Base-by-base conservation (phyloP, 768 basidiomycete genomes). In the Mycena polygramma region DNA sequence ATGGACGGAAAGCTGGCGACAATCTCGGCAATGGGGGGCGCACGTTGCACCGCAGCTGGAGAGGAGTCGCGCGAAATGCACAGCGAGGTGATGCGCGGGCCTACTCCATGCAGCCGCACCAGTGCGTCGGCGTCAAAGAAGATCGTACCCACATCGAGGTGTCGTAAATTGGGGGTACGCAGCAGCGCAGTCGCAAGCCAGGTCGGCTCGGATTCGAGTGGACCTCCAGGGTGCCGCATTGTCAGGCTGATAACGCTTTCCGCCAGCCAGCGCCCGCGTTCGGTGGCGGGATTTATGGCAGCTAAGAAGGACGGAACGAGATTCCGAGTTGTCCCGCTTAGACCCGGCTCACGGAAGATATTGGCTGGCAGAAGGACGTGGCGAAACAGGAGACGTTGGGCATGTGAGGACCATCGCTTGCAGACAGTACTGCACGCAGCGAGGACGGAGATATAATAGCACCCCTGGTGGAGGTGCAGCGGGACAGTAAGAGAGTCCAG, bases 351-450 rank as follows among this genome's bases (percentile, higher is more conserved):
- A n/a, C 45, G 39, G 57, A 70, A 70, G 10, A 70, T 49, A 45
- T 70, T 73, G 46, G 64, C n/a, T 5, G 72, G 72, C 4, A 87
- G 79, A 43, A 76, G 75, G 61, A 86, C 79, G 55, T 79, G 80
- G 54, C 79, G 81, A 75, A 86, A 87, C 68, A 87, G 81, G 26
- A 86, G 81, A 48, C 79, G 81, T 66, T 88, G 86, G 6, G 84
- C 79, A 63, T 80, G 79, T n/a, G 74, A 63, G 7, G 84, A 81
- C 86, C 87, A 87, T 43, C 77, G 79, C 70, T 74, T 80, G 80
- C 81, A 85, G 36, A 88, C 83, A 52, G 84, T 79, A 0, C 84
- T 76, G 65, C 81, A 85, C 39, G 78, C 73, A 37, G 70, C 71
- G 45, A 87, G 77, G 24, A 85, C 66, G 2, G 68, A 37, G 3